phyloP scores from a whole-genome alignment of 2,329 filamentous ascomycete species.

The Colletotrichum sidae region DNA sequence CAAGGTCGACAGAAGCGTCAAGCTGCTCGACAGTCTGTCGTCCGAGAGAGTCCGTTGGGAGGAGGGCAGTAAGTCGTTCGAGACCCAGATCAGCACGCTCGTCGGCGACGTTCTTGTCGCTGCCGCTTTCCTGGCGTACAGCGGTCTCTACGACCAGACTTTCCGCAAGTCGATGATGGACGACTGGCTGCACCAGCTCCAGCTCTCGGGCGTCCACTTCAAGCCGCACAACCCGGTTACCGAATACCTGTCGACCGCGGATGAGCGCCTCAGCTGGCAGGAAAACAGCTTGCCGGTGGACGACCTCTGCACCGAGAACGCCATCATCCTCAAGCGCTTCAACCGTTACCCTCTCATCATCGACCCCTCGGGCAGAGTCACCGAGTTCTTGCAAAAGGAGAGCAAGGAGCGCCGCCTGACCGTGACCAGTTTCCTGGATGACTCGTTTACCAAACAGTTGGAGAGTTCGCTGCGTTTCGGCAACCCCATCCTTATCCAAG shows the following conservation, averaged over 20 bases:
- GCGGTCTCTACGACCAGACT: constrained; percentile 96
- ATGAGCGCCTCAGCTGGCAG: constrained; percentile 95
- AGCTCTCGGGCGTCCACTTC: constrained; percentile 91
- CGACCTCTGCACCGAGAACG: constrained; percentile 98
- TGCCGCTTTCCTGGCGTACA: constrained; percentile 97
- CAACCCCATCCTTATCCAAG: constrained; percentile 98
- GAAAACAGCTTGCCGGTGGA: constrained; percentile 93
- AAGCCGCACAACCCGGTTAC: constrained; percentile 95
- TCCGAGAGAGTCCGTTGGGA: constrained; percentile 96
- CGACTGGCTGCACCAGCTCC: constrained; percentile 94
- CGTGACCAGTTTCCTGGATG: constrained; percentile 97
- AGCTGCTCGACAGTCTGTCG: constrained; percentile 92
- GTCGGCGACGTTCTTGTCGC: constrained; percentile 96
- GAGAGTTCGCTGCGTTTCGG: constrained; percentile 97
- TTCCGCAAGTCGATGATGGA: constrained; percentile 98
- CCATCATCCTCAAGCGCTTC: constrained; percentile 96
- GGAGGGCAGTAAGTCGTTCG: constrained; percentile 96
- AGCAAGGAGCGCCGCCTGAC: constrained; percentile 93
- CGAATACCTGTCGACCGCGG: constrained; percentile 95
- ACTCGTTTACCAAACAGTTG: constrained; percentile 97
- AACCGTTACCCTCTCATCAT: constrained; percentile 99
- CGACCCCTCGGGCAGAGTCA: constrained; percentile 93
- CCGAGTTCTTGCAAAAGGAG: constrained; percentile 95
- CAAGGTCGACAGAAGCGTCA: constrained; percentile 97
- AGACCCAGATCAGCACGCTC: constrained; percentile 96